Evolutionary conservation across 371 early-diverging fungal genomes (phyloP), one percentile per base, ranked within the genome.

Genomic region (Lichtheimia ornata): DNA sequence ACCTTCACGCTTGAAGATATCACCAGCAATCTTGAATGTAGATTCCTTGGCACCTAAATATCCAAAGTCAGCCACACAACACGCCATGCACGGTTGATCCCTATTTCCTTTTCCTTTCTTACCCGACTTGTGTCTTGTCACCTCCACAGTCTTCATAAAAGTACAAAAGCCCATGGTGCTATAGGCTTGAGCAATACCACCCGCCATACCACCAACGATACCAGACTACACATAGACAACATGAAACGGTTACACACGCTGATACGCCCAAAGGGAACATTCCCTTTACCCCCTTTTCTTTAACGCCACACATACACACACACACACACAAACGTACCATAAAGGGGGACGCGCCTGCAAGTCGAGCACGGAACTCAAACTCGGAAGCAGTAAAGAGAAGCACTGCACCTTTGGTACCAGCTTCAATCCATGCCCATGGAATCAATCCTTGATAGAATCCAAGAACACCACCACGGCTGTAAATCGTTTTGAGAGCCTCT

Each of bases 111-210:
- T 47, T 61, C 24, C 42, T n/a, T 50, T 5, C 55, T 56, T 70
- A 57, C 87, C 84, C 58, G 82, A 84, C 81, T 96, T 97, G 84
- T 94, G 94, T 49, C 97, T 86, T 4, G 98, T 98, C 49, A 98
- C 96, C 67, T 98, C 98, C n/a, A 98, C 98, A 2, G 98, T 97
- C 79, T 97, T 97, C 98, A 98, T 98, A 73, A 97, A 98, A 0
- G 98, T 98, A 79, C 97, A 97, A 79, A 97, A 97, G 9, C 98
- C 97, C 97, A 97, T 97, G 27, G 98, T 97, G 43, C 94, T 88
- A 82, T 97, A 96, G 0, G 97, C 97, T 80, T 95, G 92, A 24
- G 90, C 88, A 50, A 94, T 81, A 71, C 94, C 94, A 51, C 94
- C 94, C 53, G 88, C 92, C 90, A 96, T 93, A 25, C 98, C 98